phyloP scores from a whole-genome alignment of 768 basidiomycete species.

The Macrolepiota fuliginosa region DNA sequence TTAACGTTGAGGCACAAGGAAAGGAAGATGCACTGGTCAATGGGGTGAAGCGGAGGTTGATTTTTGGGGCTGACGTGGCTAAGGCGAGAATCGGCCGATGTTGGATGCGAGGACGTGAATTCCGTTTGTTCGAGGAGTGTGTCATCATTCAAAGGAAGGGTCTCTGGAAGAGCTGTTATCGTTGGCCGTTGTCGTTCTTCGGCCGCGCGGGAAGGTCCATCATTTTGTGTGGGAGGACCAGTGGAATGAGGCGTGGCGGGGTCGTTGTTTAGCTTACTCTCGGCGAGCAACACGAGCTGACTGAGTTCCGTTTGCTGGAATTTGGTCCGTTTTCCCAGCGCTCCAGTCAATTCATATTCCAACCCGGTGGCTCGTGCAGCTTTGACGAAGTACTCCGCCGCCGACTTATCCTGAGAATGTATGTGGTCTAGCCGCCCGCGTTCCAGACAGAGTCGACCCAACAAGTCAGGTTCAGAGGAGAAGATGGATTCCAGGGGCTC shows the following conservation, averaged over 20 bases:
- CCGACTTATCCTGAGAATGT: slow-evolving; percentile 71
- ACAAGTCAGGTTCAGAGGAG: slow-evolving; percentile 57
- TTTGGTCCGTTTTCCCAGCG: slow-evolving; percentile 90
- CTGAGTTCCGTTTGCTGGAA: slow-evolving; percentile 84
- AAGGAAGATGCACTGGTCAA: slow-evolving; percentile 92
- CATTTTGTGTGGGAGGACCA: slow-evolving; percentile 11
- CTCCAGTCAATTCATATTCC: slow-evolving; percentile 89
- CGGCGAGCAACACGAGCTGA: slow-evolving; percentile 93
- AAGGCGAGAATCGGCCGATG: slow-evolving; percentile 46
- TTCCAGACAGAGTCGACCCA: slow-evolving; percentile 69
- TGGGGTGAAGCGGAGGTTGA: slow-evolving; percentile 86
- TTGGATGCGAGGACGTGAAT: slow-evolving; percentile 73
- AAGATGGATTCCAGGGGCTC: slow-evolving; percentile 38
- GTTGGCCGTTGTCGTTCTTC: slow-evolving; percentile 13
- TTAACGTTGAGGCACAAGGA: slow-evolving; percentile 87
- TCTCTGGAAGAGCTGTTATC: slow-evolving; percentile 57
- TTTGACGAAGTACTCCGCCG: slow-evolving; percentile 72
- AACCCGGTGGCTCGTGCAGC: slow-evolving; percentile 78
- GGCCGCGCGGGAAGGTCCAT: slow-evolving; percentile 6
- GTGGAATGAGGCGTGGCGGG: slow-evolving; percentile 17
- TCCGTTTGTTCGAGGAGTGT: slow-evolving; percentile 92
- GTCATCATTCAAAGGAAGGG: slow-evolving; percentile 88
- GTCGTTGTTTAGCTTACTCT: slow-evolving; percentile 57
- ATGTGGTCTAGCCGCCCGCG: slow-evolving; percentile 76
- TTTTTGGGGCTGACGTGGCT: slow-evolving; percentile 75